phyloP scores from a whole-genome alignment of 1,139 yeast genomes.

The Kazachstania sp. region DNA sequence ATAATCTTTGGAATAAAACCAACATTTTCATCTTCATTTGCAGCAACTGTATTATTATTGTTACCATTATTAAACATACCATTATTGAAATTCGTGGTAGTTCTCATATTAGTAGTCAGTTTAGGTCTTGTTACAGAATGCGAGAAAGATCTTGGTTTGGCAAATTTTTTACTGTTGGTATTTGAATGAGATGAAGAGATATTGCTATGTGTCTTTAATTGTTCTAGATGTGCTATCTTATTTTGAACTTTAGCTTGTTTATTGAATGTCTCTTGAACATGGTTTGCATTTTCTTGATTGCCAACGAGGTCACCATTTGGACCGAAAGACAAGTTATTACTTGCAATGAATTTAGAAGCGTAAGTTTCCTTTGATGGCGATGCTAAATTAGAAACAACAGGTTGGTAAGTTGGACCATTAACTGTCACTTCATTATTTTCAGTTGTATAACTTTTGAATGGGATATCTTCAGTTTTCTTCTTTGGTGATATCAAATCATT shows the following conservation, averaged over 20 bases:
- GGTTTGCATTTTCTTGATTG: background rate
- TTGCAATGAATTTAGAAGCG: background rate
- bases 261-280: background rate
- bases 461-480: background rate
- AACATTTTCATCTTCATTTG: conserved; percentile 27
- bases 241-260: background rate
- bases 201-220: background rate
- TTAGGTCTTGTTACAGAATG: conserved; percentile 20
- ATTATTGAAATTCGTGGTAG: background rate
- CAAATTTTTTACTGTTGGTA: conserved; percentile 7
- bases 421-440: background rate
- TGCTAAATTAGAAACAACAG: background rate
- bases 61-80: background rate
- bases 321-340: background rate
- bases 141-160: conserved; percentile 28
- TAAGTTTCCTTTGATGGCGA: conserved; percentile 1
- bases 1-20: conserved; percentile 31
- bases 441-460: background rate
- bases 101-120: background rate
- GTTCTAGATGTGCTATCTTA: background rate
- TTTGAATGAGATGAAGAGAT: background rate
- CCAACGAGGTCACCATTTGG: background rate
- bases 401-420: background rate
- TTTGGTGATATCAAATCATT: background rate
- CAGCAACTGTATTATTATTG: background rate